phyloP scores from a whole-genome alignment of 768 basidiomycete genomes.

The Rhodotorula babjevae region DNA sequence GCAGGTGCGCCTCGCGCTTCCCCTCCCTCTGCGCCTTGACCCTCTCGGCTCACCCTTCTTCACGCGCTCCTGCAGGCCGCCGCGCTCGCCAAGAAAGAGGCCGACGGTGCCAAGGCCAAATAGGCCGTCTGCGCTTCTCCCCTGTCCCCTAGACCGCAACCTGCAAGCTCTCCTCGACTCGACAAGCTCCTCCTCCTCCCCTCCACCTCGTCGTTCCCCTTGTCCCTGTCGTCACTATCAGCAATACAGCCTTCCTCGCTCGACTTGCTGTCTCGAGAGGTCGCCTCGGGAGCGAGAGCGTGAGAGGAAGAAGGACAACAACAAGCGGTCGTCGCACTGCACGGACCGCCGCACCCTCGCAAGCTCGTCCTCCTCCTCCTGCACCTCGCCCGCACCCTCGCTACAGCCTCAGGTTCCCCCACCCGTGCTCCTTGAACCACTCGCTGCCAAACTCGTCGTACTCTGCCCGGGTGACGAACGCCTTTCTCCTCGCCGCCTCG shows the following conservation, averaged over 20 bases:
- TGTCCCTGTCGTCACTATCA: background rate
- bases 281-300: too few species aligned
- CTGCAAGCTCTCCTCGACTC: too few species aligned
- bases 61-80: constrained; percentile 6
- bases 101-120: constrained; percentile 2
- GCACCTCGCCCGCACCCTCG: too few species aligned
- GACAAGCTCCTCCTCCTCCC: too few species aligned
- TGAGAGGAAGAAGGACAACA: too few species aligned
- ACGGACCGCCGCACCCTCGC: too few species aligned
- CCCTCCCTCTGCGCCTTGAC: background rate
- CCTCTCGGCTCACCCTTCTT: background rate
- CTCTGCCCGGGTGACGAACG: constrained; percentile 67
- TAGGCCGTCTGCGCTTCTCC: too few species aligned
- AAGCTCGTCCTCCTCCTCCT: too few species aligned
- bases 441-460: constrained; percentile 89
- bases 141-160: background rate
- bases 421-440: constrained; percentile 82
- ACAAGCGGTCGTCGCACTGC: too few species aligned
- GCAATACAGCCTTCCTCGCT: background rate
- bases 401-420: constrained; percentile 57
- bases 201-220: background rate
- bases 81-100: constrained; percentile 15
- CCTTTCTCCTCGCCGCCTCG: constrained; percentile 50
- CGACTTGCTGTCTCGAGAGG: too few species aligned
- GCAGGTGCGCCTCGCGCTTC: background rate